phyloP scores from a whole-genome alignment of 2,329 filamentous ascomycete genomes.

The Byssothecium circinans region DNA sequence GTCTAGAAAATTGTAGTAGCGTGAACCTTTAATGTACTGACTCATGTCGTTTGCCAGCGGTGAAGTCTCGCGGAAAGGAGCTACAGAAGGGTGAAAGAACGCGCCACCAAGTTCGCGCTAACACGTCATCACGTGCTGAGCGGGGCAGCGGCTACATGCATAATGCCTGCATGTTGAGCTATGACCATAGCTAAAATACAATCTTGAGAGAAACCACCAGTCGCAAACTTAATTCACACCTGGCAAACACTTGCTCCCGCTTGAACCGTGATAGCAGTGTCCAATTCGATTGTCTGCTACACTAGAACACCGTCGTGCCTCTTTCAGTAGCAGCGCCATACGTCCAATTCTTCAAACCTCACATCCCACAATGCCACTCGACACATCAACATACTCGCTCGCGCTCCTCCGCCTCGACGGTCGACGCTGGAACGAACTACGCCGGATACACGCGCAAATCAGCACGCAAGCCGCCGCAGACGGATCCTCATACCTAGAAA shows the following conservation, averaged over 20 bases:
- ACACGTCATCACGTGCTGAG: constrained; percentile 33
- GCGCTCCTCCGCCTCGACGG: constrained; percentile 69
- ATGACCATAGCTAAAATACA: constrained; percentile 8
- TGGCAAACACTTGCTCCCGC: too few relatives aligned
- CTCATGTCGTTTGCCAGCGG: too few relatives aligned
- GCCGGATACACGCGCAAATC: constrained; percentile 84
- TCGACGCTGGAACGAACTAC: constrained; percentile 97
- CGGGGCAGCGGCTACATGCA: constrained; percentile 17
- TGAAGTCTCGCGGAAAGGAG: too few relatives aligned
- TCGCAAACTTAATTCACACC: too few relatives aligned
- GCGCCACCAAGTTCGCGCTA: constrained; percentile 15
- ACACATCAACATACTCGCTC: constrained; percentile 87
- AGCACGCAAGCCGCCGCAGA: constrained; percentile 90
- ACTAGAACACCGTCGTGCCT: too few relatives aligned
- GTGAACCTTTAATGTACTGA: too few relatives aligned
- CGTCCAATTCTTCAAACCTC: background rate
- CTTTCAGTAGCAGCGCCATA: background rate
- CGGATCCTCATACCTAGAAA: constrained; percentile 89
- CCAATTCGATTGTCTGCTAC: too few relatives aligned
- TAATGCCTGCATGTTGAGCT: constrained; percentile 17
- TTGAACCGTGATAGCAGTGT: too few relatives aligned
- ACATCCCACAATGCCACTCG: constrained; percentile 73
- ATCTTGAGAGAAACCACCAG: too few relatives aligned
- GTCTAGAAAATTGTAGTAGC: too few relatives aligned
- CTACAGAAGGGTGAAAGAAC: background rate